Base-by-base conservation (phyloP, 495 filamentous ascomycete species). In the Penicillium goetzii region DNA sequence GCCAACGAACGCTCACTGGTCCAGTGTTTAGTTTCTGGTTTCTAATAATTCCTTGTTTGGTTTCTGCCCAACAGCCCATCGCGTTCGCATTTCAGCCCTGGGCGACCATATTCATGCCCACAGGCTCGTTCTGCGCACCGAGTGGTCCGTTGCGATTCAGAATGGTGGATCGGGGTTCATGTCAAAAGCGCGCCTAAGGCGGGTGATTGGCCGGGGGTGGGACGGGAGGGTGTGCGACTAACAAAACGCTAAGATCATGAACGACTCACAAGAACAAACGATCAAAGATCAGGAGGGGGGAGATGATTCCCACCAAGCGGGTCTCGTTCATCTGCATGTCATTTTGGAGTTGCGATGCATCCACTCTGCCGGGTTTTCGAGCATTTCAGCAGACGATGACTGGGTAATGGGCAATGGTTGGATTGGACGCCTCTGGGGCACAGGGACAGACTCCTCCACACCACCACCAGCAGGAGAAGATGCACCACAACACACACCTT, bases 191-290 rank as follows among this genome's bases (percentile, higher is more conserved):
- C 34, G 11, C 33, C 23, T 58, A 2, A 21, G 9, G 45, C 38
- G 40, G 36, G 17, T 69, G 63, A 69, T 69, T 69, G 67, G 67
- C 53, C 19, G 58, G 60, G 40, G 61, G 57, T 61, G 61, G 33
- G 47, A 62, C 63, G 58, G 63, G 54, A 65, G 47, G 59, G 54
- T 61, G 63, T 65, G 60, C 58, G 43, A 61, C 64, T 63, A 67
- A 53, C 17, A n/a, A 64, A 52, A 25, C 67, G 51, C 60, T 66
- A 63, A 59, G 61, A 63, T 66, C 60, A 61, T 17, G 14, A 51
- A 51, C 47, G n/a, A 30, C 47, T 6, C 23, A 51, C 14, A 15
- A 51, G 47, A 49, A 26, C 45, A 49, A 49, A 14, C 17, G 45
- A 49, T 49, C 45, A 49, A 51, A 12, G 47, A 51, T 51, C 47